Evolutionary conservation across 768 basidiomycete genomes (phyloP).

Genomic region (Kwoniella dejecticola): DNA sequence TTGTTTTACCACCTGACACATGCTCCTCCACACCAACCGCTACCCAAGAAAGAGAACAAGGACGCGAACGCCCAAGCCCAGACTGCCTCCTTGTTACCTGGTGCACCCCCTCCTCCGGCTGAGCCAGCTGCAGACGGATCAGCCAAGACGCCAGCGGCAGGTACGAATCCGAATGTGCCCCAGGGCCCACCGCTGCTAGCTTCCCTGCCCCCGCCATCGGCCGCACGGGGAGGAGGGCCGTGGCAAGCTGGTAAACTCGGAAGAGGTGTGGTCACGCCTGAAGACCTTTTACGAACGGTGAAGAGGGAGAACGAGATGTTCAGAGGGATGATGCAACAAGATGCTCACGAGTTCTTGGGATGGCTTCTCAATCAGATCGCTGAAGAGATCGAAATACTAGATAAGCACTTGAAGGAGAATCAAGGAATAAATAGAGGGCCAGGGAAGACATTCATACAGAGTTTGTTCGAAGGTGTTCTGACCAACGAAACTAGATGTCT

Average conservation of each 20-base stretch:
- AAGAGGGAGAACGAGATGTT: constrained; percentile 91
- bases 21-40: constrained; percentile 68
- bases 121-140: neutral
- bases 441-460: constrained; percentile 76
- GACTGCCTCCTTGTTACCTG: constrained; percentile 41
- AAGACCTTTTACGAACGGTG: constrained; percentile 89
- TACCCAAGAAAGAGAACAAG: constrained; percentile 58
- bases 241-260: constrained; percentile 53
- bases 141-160: neutral
- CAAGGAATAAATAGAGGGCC: constrained; percentile 23
- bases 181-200: constrained; percentile 49
- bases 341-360: constrained; percentile 97
- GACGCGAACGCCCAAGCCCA: constrained; percentile 37
- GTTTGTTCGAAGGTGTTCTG: constrained; percentile 85
- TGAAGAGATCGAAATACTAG: constrained; percentile 78
- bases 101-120: constrained; percentile 10
- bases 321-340: constrained; percentile 89
- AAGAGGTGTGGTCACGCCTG: constrained; percentile 79
- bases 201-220: constrained; percentile 48
- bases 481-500: constrained; percentile 98
- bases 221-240: constrained; percentile 51
- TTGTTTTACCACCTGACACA: constrained; percentile 66
- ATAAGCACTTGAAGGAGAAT: constrained; percentile 29
- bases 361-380: constrained; percentile 89
- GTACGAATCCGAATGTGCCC: constrained; percentile 14